Base-by-base conservation (phyloP, 768 basidiomycete species). In the Amanita muscaria region DNA sequence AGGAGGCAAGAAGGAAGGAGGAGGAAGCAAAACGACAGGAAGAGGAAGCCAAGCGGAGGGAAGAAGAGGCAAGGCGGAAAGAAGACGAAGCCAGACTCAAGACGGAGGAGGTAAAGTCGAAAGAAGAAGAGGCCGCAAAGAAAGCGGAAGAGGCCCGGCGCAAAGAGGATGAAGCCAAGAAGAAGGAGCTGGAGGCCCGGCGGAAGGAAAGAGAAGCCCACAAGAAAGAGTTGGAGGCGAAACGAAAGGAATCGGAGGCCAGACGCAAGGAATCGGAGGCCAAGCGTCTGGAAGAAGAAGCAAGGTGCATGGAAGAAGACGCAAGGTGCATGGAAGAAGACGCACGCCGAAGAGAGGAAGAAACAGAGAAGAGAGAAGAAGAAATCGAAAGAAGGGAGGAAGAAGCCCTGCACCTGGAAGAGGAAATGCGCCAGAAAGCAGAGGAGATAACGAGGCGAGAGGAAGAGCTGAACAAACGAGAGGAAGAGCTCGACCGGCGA, bases 81-180 rank as follows among this genome's bases (percentile, higher is more conserved):
- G 44, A 46, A 22, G 44, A 46, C 18, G 44, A 46, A 23, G 37
- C 22, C 14, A 39, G 36, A 31, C 24, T 47, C 48, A 42, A 67
- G 49, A 38, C 33, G 52, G 44, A 56, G 51, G 52, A 55, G 42
- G 51, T 47, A 25, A 51, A 47, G 36, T 48, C 48, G 49, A 42
- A 53, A 40, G 55, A 61, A 34, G 59, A 61, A 34, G 64, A 63
- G 36, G 49, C 66, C 14, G 49, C 12, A 12, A 29, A 29, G 12
- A 29, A 29, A 12, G 27, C 6, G 12, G 27, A 29, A 29, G 27
- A 29, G 27, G 27, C 27, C 27, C n/a, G n/a, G n/a, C n/a, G n/a
- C n/a, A 29, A 29, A 12, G 27, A 29, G 12, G 27, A 29, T 6
- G 27, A 29, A 12, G 27, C 27, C 27, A 29, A 12, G 27, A 6